Evolutionary conservation across 805 yeast genomes (phyloP).

Genomic region (Metschnikowia lochheadii): DNA sequence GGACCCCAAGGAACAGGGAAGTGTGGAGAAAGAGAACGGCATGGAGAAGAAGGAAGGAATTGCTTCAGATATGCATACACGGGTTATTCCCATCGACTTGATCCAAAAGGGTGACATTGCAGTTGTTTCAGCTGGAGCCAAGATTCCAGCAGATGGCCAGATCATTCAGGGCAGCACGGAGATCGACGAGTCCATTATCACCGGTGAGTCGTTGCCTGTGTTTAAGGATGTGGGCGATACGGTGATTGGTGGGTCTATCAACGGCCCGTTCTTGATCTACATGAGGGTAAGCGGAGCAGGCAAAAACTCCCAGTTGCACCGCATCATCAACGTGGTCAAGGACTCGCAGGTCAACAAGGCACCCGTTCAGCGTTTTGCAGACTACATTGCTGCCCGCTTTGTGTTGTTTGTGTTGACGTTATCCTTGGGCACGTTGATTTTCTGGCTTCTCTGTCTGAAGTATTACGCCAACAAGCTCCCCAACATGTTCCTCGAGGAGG

Average conservation of each 20-base stretch:
- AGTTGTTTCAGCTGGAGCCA: constrained; percentile 78
- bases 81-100: constrained; percentile 65
- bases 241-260: constrained; percentile 88
- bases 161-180: constrained; percentile 77
- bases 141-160: constrained; percentile 87
- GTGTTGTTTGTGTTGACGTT: constrained; percentile 70
- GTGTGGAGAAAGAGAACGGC: neutral
- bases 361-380: constrained; percentile 88
- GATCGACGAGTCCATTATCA: constrained; percentile 81
- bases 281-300: constrained; percentile 71
- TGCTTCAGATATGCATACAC: constrained; percentile 33
- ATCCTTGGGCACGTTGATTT: constrained; percentile 57
- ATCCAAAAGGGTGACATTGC: constrained; percentile 76
- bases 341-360: constrained; percentile 87
- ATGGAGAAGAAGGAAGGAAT: constrained; percentile 5
- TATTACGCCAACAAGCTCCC: constrained; percentile 36
- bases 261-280: constrained; percentile 69
- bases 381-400: constrained; percentile 75
- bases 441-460: constrained; percentile 34
- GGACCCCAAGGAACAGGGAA: constrained; percentile 7
- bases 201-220: constrained; percentile 87
- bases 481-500: constrained; percentile 39
- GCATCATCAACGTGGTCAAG: constrained; percentile 80
- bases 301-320: constrained; percentile 78
- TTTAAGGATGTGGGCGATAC: constrained; percentile 53